Conservation (phyloP, 2,329 filamentous ascomycete species). For the Diaporthe humulicola region DNA sequence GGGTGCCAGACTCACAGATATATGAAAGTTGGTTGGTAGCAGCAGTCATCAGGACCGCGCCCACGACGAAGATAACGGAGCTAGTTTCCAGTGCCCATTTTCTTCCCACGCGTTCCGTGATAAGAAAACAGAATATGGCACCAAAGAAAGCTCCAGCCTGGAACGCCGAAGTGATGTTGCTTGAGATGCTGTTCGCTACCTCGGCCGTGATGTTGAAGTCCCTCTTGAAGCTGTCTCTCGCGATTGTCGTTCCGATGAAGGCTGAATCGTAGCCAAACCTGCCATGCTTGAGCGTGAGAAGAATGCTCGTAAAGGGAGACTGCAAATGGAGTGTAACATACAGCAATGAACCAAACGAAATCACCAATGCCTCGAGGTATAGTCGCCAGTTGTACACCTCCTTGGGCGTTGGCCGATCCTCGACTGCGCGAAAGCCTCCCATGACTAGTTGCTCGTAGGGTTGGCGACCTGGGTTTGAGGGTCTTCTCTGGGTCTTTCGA, state of each 20-base stretch:
- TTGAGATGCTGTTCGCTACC: constrained; percentile 55
- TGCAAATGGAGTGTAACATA: constrained; percentile 41
- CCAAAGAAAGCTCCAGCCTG: constrained; percentile 67
- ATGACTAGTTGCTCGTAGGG: constrained; percentile 1
- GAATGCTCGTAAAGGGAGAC: constrained; percentile 22
- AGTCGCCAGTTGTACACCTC: constrained; percentile 68
- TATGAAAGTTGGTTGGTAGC: constrained; percentile 56
- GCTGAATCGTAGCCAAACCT: constrained; percentile 65
- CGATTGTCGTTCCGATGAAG: constrained; percentile 68
- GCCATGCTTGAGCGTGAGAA: constrained; percentile 25
- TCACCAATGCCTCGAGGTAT: constrained; percentile 61
- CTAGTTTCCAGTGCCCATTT: constrained; percentile 63
- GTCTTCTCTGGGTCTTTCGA: not conserved
- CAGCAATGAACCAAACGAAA: constrained; percentile 61
- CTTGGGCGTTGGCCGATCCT: constrained; percentile 67
- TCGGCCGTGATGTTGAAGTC: constrained; percentile 56
- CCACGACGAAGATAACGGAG: constrained; percentile 59
- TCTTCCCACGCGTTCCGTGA: constrained; percentile 63
- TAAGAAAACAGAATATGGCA: constrained; percentile 60
- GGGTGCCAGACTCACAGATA: constrained; percentile 61
- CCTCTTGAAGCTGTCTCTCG: constrained; percentile 59
- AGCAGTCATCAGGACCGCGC: constrained; percentile 58
- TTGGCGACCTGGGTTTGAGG: not conserved
- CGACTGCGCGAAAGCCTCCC: constrained; percentile 48
- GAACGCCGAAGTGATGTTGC: constrained; percentile 62